Evolutionary conservation across 805 yeast genomes (phyloP), one percentile per base, ranked within the genome.

Genomic region (Kuraishia cidri): DNA sequence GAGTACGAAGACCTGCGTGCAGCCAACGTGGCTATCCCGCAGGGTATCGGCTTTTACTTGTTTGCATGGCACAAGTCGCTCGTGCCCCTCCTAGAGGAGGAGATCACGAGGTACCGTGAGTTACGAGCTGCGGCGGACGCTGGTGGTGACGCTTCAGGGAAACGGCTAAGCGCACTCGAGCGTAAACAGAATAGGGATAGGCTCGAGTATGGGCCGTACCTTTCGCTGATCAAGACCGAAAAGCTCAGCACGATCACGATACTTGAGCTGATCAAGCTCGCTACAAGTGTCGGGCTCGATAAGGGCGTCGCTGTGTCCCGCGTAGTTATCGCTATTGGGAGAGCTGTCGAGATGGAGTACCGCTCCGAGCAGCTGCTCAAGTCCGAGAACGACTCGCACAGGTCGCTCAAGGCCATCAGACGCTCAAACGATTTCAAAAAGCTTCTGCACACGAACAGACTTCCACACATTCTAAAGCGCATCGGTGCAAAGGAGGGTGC

Each of bases 251-350:
- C 85, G 2, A 76, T 87, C 33, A 75, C 96, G 0, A 82, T 90
- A 45, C 59, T 90, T 46, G 97, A 90, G 55, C 48, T 87, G 23
- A 58, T 90, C 45, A 80, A 81, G 41, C 57, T 82, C 34, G 75
- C 79, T 40, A 72, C 87, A 3, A 75, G 88, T 2, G 79, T 84
- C 24, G 94, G 87, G 25, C 69, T 77, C 20, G 64, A 69, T 9
- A 86, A 82, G 40, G 96, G 95, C 26, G 77, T 86, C 73, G 69
- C 88, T 44, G 79, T 90, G 0, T 84, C 94, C 0, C 68, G 84
- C 42, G 87, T 94, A 0, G 84, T 87, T 11, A 61, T 81, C 13
- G 66, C 82, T 0, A 86, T 90, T 4, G 95, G 96, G 6, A 75
- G 69, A 42, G 87, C 94, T 9, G 66, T 90, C 15, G 96, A 90